These are phyloP conservation scores for Pinus taeda DNA, from an alignment of 75 land plant genomes.

Conservation along the genomic window DNA sequence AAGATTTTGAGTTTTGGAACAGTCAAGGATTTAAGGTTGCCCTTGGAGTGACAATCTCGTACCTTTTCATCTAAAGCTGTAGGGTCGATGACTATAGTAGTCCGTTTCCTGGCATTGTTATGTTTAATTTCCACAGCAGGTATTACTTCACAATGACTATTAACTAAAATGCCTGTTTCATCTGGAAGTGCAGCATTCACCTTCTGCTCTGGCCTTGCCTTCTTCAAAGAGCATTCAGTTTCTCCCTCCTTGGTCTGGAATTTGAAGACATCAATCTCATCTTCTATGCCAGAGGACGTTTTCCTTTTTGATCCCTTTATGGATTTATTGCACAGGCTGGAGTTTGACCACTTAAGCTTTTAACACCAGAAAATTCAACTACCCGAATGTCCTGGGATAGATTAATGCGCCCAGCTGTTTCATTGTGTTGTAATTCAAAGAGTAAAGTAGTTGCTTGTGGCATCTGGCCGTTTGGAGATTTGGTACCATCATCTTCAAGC, in stretches of 20 bases:
- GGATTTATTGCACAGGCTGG: no score
- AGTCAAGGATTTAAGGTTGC: constrained; percentile 20
- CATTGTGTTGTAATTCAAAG: no score
- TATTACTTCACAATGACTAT: no score
- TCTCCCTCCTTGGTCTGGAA: neutral
- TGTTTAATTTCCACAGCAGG: neutral
- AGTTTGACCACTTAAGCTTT: no score
- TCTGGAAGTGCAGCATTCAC: neutral
- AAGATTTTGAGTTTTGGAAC: constrained; percentile 39
- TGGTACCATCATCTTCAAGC: no score
- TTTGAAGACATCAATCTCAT: neutral
- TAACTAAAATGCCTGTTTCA: neutral
- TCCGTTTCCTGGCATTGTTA: constrained; percentile 1
- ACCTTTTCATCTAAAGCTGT: constrained; percentile 6
- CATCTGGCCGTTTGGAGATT: no score
- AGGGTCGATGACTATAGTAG: neutral
- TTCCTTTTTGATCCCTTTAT: neutral
- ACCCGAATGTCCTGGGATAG: no score
- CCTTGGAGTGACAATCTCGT: constrained; percentile 13
- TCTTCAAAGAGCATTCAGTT: neutral
- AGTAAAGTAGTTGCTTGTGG: no score
- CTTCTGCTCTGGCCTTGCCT: neutral
- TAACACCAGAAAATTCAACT: no score
- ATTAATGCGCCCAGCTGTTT: no score
- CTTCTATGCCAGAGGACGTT: neutral